A percentile compares a stretch with the other conserved stretches of the same genome.
phyloP scores from a whole-genome alignment of 331 rosid genomes.

The Acacia pycnantha region DNA sequence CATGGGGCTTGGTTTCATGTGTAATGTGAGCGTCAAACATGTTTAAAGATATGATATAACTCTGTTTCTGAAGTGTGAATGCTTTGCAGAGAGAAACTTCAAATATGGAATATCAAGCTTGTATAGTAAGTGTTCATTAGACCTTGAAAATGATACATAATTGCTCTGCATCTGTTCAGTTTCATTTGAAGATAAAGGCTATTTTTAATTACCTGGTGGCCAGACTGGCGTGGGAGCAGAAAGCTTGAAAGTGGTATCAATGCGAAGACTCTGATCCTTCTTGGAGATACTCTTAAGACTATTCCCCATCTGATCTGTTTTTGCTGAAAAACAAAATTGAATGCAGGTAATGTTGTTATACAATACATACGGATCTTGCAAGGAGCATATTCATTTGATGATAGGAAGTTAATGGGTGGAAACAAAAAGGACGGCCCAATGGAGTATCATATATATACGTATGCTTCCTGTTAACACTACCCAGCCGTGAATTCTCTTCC shows the following conservation, averaged over 20 bases:
- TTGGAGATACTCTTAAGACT: not conserved
- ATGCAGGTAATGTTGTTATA: not conserved
- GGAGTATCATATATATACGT: too few species aligned
- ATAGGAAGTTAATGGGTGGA: not conserved
- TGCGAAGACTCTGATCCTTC: slow-evolving; percentile 30
- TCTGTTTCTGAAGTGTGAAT: not conserved
- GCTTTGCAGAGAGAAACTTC: not conserved
- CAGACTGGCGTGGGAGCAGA: slow-evolving; percentile 21
- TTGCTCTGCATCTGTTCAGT: too few species aligned
- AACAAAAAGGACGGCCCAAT: too few species aligned
- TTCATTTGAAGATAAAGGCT: not conserved
- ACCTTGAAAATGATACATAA: too few species aligned
- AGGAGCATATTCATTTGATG: not conserved
- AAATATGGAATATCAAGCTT: too few species aligned
- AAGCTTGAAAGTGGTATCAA: slow-evolving; percentile 30
- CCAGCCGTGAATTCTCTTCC: not conserved
- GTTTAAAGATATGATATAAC: not conserved
- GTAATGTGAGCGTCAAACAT: not conserved
- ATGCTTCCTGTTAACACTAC: too few species aligned
- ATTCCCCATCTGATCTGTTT: slow-evolving; percentile 12
- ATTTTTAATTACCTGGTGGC: slow-evolving; percentile 41
- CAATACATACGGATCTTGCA: not conserved
- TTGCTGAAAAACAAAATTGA: not conserved
- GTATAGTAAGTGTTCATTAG: too few species aligned
- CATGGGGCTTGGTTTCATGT: not conserved